Percentiles rank a stretch among this genome's conserved stretches.
These are phyloP conservation scores for Collybia mongolica DNA, from an alignment of 768 basidiomycete species.

Conservation along the genomic window DNA sequence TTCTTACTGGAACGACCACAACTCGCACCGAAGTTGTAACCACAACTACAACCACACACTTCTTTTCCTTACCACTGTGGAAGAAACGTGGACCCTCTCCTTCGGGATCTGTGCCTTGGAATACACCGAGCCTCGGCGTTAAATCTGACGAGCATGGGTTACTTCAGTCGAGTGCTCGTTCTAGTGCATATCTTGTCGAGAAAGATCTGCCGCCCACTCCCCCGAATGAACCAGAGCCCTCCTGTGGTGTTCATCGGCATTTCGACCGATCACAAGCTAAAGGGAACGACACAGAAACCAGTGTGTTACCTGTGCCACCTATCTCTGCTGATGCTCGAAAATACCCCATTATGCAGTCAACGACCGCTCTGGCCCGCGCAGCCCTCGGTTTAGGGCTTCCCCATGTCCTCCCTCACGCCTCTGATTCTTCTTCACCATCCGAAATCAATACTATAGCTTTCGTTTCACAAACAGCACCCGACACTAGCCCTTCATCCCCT, in stretches of 20 bases:
- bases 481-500: conserved; percentile 11
- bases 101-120: conserved; percentile 25
- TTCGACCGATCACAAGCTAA: not conserved
- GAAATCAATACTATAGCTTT: conserved; percentile 54
- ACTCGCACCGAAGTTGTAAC: conserved; percentile 46
- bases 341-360: conserved; percentile 20
- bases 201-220: conserved; percentile 56
- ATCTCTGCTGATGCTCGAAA: conserved; percentile 5
- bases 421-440: conserved; percentile 39
- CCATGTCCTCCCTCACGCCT: conserved; percentile 44
- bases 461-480: conserved; percentile 19
- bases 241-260: not conserved
- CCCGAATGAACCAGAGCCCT: conserved; percentile 18
- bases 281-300: conserved; percentile 19
- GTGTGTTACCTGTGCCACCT: conserved; percentile 8
- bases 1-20: conserved; percentile 45
- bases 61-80: conserved; percentile 70
- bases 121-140: conserved; percentile 15
- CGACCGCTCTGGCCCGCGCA: conserved; percentile 52
- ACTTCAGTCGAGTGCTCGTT: conserved; percentile 14
- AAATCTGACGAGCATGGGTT: conserved; percentile 22
- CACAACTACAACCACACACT: conserved; percentile 53
- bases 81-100: conserved; percentile 45
- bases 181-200: conserved; percentile 27
- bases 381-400: conserved; percentile 59